Percentiles rank a stretch among this genome's conserved stretches.
phyloP scores from a whole-genome alignment of 2,329 filamentous ascomycete genomes.

The Ophiocordyceps sinensis region DNA sequence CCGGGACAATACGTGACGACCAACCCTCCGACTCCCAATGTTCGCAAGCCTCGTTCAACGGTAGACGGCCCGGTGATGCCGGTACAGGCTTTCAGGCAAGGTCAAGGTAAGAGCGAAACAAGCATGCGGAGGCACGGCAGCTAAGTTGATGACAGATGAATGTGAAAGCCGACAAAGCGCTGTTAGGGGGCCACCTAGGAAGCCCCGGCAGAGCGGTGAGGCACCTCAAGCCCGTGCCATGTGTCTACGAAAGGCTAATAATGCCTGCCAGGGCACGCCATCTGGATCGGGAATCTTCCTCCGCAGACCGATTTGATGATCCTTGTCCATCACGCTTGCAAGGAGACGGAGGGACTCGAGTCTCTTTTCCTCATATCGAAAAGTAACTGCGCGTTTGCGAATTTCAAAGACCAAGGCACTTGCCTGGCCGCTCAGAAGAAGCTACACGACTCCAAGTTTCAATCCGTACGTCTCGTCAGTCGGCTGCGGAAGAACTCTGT shows the following conservation, averaged over 20 bases:
- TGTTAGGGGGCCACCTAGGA: slow-evolving; percentile 20
- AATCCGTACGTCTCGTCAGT: slow-evolving; percentile 74
- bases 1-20: slow-evolving; percentile 20
- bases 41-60: slow-evolving; percentile 8
- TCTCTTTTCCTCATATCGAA: slow-evolving; percentile 92
- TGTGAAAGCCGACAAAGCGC: slow-evolving; percentile 9
- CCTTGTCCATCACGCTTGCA: slow-evolving; percentile 83
- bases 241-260: background rate
- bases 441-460: slow-evolving; percentile 83
- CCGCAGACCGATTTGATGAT: slow-evolving; percentile 68
- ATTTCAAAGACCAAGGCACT: slow-evolving; percentile 68
- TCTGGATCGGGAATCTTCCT: slow-evolving; percentile 93
- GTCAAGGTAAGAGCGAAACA: slow-evolving; percentile 7
- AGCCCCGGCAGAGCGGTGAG: slow-evolving; percentile 46
- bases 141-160: slow-evolving; percentile 3
- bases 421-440: slow-evolving; percentile 66
- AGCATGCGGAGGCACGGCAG: background rate
- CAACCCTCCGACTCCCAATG: slow-evolving; percentile 10
- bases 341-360: slow-evolving; percentile 63
- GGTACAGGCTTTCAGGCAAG: slow-evolving; percentile 6
- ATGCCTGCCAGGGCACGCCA: slow-evolving; percentile 51
- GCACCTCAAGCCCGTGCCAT: background rate
- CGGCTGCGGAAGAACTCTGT: slow-evolving; percentile 50
- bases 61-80: slow-evolving; percentile 3
- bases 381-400: slow-evolving; percentile 94